A percentile compares a stretch with the other conserved stretches of the same genome.
These are phyloP conservation scores for Phytopythium aichiense DNA, from an alignment of 352 stramenopile species.

Conservation along the genomic window DNA sequence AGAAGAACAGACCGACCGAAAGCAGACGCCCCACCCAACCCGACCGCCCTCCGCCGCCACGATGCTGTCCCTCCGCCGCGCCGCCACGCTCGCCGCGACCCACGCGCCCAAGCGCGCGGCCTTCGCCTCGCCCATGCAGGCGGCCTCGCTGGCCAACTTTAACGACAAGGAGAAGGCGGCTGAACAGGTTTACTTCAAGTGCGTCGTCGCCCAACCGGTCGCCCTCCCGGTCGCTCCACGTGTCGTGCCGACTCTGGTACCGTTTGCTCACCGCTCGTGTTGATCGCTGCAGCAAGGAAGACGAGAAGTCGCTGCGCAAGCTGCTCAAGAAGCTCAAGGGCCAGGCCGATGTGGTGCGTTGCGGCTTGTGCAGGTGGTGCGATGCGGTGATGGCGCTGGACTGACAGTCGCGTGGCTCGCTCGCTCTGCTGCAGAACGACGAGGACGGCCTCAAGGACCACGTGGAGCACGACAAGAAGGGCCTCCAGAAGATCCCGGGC, in stretches of 20 bases:
- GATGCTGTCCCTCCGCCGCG: conserved; percentile 72
- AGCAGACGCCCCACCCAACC: not conserved
- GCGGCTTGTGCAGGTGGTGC: not conserved
- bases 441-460: conserved; percentile 60
- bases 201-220: conserved; percentile 12
- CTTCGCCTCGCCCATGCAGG: conserved; percentile 41
- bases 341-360: conserved; percentile 56
- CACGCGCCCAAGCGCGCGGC: conserved; percentile 40
- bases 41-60: not conserved
- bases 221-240: not conserved
- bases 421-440: conserved; percentile 26
- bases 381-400: not conserved
- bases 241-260: too few species aligned
- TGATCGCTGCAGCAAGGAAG: conserved; percentile 59
- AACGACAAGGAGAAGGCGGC: conserved; percentile 74
- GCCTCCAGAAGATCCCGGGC: conserved; percentile 58
- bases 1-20: not conserved
- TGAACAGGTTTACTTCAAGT: conserved; percentile 85
- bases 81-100: conserved; percentile 29
- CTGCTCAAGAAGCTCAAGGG: conserved; percentile 86
- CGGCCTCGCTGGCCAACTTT: conserved; percentile 45
- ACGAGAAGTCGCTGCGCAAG: conserved; percentile 84
- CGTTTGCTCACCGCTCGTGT: not conserved
- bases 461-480: conserved; percentile 72
- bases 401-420: not conserved